Base-by-base conservation (phyloP, 768 basidiomycete genomes). In the Fibroporia radiculosa region DNA sequence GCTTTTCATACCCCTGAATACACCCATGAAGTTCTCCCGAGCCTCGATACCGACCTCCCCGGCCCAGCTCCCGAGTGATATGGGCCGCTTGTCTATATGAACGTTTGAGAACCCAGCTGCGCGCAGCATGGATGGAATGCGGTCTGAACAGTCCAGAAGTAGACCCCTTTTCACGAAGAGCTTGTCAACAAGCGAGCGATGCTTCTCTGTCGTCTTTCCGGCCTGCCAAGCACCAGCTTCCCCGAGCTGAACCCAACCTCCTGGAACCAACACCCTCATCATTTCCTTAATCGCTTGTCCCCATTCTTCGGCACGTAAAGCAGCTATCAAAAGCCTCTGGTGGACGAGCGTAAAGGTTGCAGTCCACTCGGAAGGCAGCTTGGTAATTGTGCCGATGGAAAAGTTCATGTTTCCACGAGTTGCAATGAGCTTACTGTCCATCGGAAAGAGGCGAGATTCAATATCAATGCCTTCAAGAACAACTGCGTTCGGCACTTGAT, bases 171-270 rank as follows among this genome's bases (percentile, higher is more conserved):
- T 3, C 4, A n/a, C 16, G 34, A 48, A 38, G 3, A 52, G 34
- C 14, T 35, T 18, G n/a, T 42, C 3, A 14, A 49, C 24, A 1
- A 49, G 33, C 26, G 24, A 7, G 11, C 23, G 26, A n/a, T 29
- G 32, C 11, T 33, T 18, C 6, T 43, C 49, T 4, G 40, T 48
- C 3, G 52, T 49, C 24, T 43, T 39, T 13, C 50, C 55, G 16
- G 55, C 53, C 43, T 45, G 40, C 42, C 31, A 54, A 0, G 19
- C 36, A 3, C 37, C 34, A 1, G 31, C 11, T 29, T 67, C 65
- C 24, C 59, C 45, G n/a, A 66, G 48, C 32, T 67, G 66, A 2
- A 52, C 53, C 23, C 56, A 63, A 3, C 65, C 66, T 2, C 65
- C 64, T 0, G 64, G 65, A 1, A 12, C 45, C 27, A 67, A 56